Conservation (phyloP, 2,329 filamentous ascomycete species). For the Colletotrichum incanum region DNA sequence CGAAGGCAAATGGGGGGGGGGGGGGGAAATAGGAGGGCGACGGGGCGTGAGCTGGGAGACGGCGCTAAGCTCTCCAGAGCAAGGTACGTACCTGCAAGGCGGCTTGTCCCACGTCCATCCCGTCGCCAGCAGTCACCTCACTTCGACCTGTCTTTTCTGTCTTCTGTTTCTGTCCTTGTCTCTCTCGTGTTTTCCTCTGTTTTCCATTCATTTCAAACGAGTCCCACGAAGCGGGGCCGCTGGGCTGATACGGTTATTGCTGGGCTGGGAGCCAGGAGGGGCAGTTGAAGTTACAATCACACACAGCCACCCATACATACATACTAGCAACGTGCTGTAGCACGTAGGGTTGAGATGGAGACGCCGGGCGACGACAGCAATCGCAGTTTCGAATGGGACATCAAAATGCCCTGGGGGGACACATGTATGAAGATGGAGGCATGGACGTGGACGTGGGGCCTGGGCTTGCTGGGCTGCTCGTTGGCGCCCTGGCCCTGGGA, state of each 20-base stretch:
- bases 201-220: slow-evolving; percentile 13
- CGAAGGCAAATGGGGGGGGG: slow-evolving; percentile 28
- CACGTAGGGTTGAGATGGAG: slow-evolving; percentile 38
- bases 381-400: slow-evolving; percentile 13
- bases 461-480: slow-evolving; percentile 3
- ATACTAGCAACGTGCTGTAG: not conserved
- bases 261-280: not conserved
- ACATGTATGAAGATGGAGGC: not conserved
- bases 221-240: slow-evolving; percentile 4
- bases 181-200: not conserved
- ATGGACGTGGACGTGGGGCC: slow-evolving; percentile 14
- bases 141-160: slow-evolving; percentile 1
- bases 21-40: slow-evolving; percentile 34
- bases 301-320: not conserved
- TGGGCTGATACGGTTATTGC: slow-evolving; percentile 4
- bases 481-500: slow-evolving; percentile 24
- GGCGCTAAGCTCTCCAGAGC: slow-evolving; percentile 25
- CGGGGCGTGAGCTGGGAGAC: slow-evolving; percentile 21
- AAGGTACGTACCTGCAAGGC: slow-evolving; percentile 18
- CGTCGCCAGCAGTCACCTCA: not conserved
- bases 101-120: slow-evolving; percentile 18
- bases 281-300: slow-evolving; percentile 7
- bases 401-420: slow-evolving; percentile 3
- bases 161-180: not conserved
- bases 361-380: slow-evolving; percentile 17